These are phyloP conservation scores for Didymellaceae sp. DNA, from an alignment of 2,329 filamentous ascomycete genomes.

Conservation along the genomic window DNA sequence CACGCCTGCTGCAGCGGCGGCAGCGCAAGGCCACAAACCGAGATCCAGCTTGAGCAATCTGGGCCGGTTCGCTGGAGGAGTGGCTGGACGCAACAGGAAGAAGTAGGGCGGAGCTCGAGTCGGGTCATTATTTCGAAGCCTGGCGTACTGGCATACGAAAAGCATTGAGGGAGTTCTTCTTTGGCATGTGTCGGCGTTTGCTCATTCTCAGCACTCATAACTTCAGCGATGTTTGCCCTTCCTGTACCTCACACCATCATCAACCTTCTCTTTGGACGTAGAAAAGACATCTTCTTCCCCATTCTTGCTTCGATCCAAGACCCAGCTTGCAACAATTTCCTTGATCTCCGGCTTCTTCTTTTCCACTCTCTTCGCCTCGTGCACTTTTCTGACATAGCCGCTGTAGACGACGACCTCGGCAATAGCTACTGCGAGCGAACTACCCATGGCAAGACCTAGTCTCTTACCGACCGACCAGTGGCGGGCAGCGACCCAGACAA, in stretches of 20 bases:
- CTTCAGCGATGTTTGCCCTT: conserved; percentile 55
- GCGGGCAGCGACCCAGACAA: conserved; percentile 77
- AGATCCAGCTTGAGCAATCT: conserved; percentile 54
- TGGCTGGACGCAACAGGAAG: conserved; percentile 46
- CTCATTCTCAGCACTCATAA: neutral
- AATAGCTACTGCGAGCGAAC: conserved; percentile 71
- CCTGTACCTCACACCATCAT: conserved; percentile 48
- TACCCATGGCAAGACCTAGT: conserved; percentile 73
- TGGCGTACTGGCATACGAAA: conserved; percentile 15
- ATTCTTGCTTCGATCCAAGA: conserved; percentile 50
- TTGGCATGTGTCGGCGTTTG: conserved; percentile 20
- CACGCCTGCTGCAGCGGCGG: conserved; percentile 21
- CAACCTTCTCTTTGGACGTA: conserved; percentile 32
- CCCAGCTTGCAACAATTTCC: conserved; percentile 75
- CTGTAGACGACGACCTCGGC: conserved; percentile 81
- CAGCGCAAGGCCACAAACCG: conserved; percentile 40
- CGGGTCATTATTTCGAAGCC: conserved; percentile 4
- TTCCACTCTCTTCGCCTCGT: conserved; percentile 70
- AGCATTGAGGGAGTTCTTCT: conserved; percentile 35
- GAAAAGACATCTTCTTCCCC: conserved; percentile 19
- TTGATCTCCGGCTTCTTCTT: conserved; percentile 68
- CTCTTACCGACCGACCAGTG: conserved; percentile 77
- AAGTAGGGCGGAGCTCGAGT: conserved; percentile 29
- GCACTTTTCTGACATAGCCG: conserved; percentile 74
- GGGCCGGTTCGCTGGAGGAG: conserved; percentile 53